Conservation (phyloP, 140 eudicot genomes). For the Oenanthe javanica region DNA sequence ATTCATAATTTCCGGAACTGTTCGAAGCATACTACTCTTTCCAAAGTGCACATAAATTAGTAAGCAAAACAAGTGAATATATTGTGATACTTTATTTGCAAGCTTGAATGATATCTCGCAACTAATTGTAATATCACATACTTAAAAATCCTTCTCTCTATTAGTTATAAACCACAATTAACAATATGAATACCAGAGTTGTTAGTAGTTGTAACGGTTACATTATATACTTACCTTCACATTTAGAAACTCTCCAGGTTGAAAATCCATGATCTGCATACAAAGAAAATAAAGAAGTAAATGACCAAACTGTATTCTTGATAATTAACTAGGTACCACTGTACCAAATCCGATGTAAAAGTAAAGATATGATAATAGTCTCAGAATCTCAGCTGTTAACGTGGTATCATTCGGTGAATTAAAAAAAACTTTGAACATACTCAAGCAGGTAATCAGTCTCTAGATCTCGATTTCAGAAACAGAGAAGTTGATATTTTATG, state of each 20-base stretch:
- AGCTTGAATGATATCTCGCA: conserved; percentile 1
- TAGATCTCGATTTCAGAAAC: background rate
- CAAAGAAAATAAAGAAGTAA: background rate
- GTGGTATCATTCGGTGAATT: background rate
- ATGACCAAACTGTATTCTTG: background rate
- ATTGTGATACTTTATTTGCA: background rate
- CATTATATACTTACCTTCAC: conserved; percentile 57
- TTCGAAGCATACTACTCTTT: background rate
- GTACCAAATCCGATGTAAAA: background rate
- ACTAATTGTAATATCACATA: background rate
- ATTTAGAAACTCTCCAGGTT: conserved; percentile 93
- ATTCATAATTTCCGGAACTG: background rate
- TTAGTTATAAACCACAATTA: background rate
- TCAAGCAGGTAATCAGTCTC: background rate
- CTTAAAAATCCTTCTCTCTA: background rate
- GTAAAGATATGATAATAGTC: background rate
- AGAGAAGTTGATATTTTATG: background rate
- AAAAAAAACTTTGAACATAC: background rate
- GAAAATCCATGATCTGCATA: conserved; percentile 94
- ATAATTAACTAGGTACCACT: background rate
- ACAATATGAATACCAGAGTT: background rate
- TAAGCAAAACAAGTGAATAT: background rate
- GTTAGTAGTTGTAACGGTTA: background rate
- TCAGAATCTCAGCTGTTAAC: background rate
- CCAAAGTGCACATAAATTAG: background rate